Evolutionary conservation across 2,329 filamentous ascomycete species (phyloP), one percentile per base, ranked within the genome.

Genomic region (Hypomyces rosellus): DNA sequence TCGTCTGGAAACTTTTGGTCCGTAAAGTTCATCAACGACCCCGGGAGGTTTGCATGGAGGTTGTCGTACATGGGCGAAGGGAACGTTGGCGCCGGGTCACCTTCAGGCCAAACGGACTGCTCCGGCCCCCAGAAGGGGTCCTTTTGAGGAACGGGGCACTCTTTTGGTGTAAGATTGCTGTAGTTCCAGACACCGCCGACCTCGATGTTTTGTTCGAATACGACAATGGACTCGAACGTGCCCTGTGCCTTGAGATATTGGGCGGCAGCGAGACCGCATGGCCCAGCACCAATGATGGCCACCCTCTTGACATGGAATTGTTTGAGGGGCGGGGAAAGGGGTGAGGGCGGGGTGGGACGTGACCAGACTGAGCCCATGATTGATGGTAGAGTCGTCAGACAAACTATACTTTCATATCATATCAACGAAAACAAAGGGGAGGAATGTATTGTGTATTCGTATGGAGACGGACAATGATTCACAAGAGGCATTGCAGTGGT

Each of bases 121-220:
- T 91, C 86, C 1, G 78, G 74, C 20, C 80, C 76, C 41, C 76
- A 75, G 59, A 79, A 78, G 22, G 82, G 78, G 59, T 80, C 77
- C n/a, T 81, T 81, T 63, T 90, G 86, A 7, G 90, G 89, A 36
- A 92, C 72, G 34, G 58, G 76, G 58, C 62, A 76, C 53, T 63
- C 71, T 57, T 58, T 77, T 54, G 64, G 74, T 49, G 66, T 75
- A 53, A 65, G 68, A 25, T 74, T 71, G 55, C 77, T 84, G 66
- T 95, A 90, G 61, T 89, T 86, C 92, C 92, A 97, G 9, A 93
- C 81, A 2, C 93, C 92, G 51, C 90, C 92, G 6, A 86, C 79
- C 44, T 81, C 76, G 41, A 76, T 72, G 57, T 89, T 84, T 67
- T 96, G 89, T 68, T 97, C 93, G 61, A 87, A 95, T 37, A 96